Base-by-base conservation (phyloP, 805 yeast species). In the Pichia nanzhaoensis region DNA sequence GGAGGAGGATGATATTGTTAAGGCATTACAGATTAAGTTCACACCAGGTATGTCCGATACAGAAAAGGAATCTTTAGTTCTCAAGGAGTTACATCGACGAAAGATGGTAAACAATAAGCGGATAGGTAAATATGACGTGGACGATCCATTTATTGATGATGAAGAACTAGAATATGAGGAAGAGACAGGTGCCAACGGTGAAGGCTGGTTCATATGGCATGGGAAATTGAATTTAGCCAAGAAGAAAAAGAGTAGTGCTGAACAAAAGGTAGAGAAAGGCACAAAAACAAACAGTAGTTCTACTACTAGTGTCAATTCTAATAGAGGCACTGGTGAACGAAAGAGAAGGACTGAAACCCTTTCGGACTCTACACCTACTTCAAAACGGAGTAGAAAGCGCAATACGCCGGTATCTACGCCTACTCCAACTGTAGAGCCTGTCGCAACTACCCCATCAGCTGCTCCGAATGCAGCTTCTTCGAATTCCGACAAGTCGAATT, bases 61-160 rank as follows among this genome's bases (percentile, higher is more conserved):
- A 28, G 62, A 64, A 36, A 66, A 65, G 36, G 64, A 61, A 38
- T 57, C 56, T 21, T 45, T 60, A 49, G 54, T 63, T 28, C 43
- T 63, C 30, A 54, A 55, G 33, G 66, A 62, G 34, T 49, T 63
- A 17, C 65, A 62, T 39, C 47, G 62, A 33, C 64, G 60, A 64
- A 71, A 58, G 68, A 75, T 58, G 66, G 72, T 53, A 64, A 72
- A 48, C 58, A 83, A 83, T 56, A 75, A 89, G 43, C 77, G 84
- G 52, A 87, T 89, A 31, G 96, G 96, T 2, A 88, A 86, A 58
- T 93, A 93, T 64, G 99, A 93, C 60, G 71, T 78, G 40, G 81
- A 85, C 49, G 99, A 93, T 63, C 99, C 98, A 2, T 93, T 93
- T 58, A 93, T 93, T 47, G 99, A 93, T 66, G 99, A 93, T 64